Base-by-base conservation (phyloP, 495 filamentous ascomycete species). In the Oidiodendron maius region DNA sequence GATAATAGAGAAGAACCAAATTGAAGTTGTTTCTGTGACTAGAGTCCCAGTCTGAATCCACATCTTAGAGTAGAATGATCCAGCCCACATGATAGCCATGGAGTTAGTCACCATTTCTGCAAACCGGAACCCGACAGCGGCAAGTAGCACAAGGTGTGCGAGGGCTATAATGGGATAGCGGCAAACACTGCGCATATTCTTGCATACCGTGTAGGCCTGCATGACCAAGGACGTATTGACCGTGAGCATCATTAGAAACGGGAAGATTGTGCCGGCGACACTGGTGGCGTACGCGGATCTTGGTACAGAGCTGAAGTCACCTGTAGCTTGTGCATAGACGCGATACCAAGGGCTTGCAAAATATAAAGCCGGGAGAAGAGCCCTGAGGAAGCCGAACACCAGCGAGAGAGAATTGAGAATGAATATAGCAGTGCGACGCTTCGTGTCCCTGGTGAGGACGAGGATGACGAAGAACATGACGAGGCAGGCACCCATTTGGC, bases 1-100 rank as follows among this genome's bases (percentile, higher is more conserved):
- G 48, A 93, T 61, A 21, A 71, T 64, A 46, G 79, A 84, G 68
- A 89, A 95, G 71, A 79, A 86, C 64, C 75, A 86, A 60, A 94
- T 84, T 47, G 77, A 81, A 17, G 78, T 63, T 0, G 83, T 79
- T 40, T 80, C 71, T 45, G 74, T 58, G 32, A 76, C 80, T 48
- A 81, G 72, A 41, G 69, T 68, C 3, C 64, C 66, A 40, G 66
- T 71, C 20, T 73, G 66, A 13, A 90, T 56, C 73, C 73, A 78
- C 3, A 36, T 50, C 18, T 40, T 16, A 11, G 48, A 48, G 0
- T 24, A 40, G 39, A 57, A 40, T 5, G 26, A 30, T 30, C 12
- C 26, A 12, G 5, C 12, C 12, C 5, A 30, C 17, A 83, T 48
- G 46, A 86, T 81, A 46, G 52, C 50, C 21, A 66, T 67, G 49